Evolutionary conservation across 2,329 filamentous ascomycete species (phyloP), one percentile per base, ranked within the genome.

Genomic region (Knufia petricola): DNA sequence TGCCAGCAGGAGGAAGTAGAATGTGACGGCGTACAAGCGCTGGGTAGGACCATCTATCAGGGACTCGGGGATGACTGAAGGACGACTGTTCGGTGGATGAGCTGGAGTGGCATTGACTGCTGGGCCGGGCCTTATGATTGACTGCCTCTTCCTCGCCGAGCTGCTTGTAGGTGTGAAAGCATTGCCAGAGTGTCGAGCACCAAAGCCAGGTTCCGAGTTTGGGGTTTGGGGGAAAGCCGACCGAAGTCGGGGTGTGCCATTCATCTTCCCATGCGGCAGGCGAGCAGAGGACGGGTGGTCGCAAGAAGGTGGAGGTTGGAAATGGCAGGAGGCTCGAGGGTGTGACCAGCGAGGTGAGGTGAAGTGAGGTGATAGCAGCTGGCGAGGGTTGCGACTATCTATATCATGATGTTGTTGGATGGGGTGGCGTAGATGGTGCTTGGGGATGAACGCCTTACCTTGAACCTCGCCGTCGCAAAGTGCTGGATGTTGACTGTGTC

Each of bases 21-120:
- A 68, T n/a, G 80, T 82, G 54, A 84, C 77, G 41, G 87, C 83
- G 64, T 94, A 95, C 59, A 95, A 78, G 49, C 92, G 81, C 69
- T 98, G 92, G 46, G 85, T 85, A 4, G 92, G 90, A 39, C 87
- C 87, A 71, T 96, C 90, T 64, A 96, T 75, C 40, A 94, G 71
- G 55, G 79, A 77, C 55, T 87, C 73, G 10, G 92, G 85, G 60
- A 98, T 89, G 49, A 94, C 69, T 19, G n/a, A 30, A 28, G 92
- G 89, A 46, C 59, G 53, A 37, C 59, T 57, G 26, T 56, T 50
- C 58, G 58, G 8, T 56, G 53, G 7, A 57, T 20, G 34, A 4
- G 13, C 19, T 21, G 19, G 24, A 30, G 28, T 23, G n/a, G 24
- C 30, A 26, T 34, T 37, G 38, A n/a, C 26, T 17, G 12, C 31